Conservation (phyloP, 768 basidiomycete species). For the Podaxis sp. region DNA sequence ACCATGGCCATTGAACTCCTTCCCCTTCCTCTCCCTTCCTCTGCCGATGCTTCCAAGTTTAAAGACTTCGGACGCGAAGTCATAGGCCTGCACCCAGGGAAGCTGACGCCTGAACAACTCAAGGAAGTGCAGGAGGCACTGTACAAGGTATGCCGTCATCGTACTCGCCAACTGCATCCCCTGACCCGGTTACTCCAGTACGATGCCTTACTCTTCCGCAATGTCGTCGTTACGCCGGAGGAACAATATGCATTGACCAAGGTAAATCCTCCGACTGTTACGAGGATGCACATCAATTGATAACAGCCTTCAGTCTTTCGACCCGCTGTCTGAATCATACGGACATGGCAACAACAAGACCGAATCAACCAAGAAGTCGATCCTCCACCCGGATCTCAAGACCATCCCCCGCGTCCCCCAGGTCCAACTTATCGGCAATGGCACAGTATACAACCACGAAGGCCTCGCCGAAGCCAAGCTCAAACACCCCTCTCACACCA, state of each 20-base stretch:
- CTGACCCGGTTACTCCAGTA: slow-evolving; percentile 42
- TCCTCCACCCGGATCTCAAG: slow-evolving; percentile 84
- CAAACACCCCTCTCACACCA: slow-evolving; percentile 81
- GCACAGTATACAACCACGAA: slow-evolving; percentile 73
- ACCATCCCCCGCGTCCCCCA: slow-evolving; percentile 83
- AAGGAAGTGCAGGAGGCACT: slow-evolving; percentile 62
- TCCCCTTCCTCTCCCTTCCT: slow-evolving; percentile 65
- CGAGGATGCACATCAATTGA: neutral
- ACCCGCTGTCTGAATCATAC: slow-evolving; percentile 55
- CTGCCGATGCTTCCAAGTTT: slow-evolving; percentile 69
- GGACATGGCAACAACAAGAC: slow-evolving; percentile 90
- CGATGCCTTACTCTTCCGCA: slow-evolving; percentile 69
- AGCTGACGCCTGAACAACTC: slow-evolving; percentile 58
- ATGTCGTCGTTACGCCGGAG: slow-evolving; percentile 68
- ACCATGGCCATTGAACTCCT: slow-evolving; percentile 66
- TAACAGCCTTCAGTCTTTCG: slow-evolving; percentile 41
- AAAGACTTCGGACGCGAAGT: slow-evolving; percentile 72
- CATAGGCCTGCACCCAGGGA: slow-evolving; percentile 63
- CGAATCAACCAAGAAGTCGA: slow-evolving; percentile 62
- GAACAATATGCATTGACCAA: slow-evolving; percentile 83
- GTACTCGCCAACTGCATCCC: neutral
- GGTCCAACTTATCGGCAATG: slow-evolving; percentile 90
- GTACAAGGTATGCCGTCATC: slow-evolving; percentile 58
- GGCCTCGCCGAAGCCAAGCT: slow-evolving; percentile 78
- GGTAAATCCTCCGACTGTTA: slow-evolving; percentile 32